phyloP scores from a whole-genome alignment of 192 early-diverging fungal genomes.

The Coemansia sp. region DNA sequence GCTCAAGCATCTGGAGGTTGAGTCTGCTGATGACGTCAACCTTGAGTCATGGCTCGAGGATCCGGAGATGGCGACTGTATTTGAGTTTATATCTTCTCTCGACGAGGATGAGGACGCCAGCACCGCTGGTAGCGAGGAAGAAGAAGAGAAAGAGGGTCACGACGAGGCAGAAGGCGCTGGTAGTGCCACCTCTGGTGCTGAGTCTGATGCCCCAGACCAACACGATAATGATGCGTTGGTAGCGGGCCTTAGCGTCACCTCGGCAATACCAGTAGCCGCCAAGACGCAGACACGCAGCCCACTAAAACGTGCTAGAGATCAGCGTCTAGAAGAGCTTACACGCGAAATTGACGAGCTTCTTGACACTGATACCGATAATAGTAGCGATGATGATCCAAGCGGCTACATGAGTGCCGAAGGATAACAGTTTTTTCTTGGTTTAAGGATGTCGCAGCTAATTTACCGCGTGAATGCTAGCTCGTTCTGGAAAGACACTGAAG shows the following conservation, averaged over 20 bases:
- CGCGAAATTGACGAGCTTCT: conserved; percentile 53
- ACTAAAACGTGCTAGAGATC: conserved; percentile 36
- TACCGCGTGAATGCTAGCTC: too few species aligned
- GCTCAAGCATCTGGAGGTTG: conserved; percentile 57
- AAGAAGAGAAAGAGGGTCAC: conserved; percentile 13
- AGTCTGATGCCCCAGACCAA: conserved; percentile 16
- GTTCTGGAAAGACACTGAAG: too few species aligned
- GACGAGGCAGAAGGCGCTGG: conserved; percentile 10
- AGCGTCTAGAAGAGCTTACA: conserved; percentile 42
- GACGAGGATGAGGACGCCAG: conserved; percentile 12
- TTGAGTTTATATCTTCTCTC: conserved; percentile 48
- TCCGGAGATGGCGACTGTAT: conserved; percentile 49
- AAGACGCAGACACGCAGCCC: conserved; percentile 25
- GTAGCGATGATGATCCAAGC: conserved; percentile 16
- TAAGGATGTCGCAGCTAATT: neutral
- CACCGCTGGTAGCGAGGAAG: conserved; percentile 6
- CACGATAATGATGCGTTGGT: neutral
- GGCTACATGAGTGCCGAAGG: conserved; percentile 24
- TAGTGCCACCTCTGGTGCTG: conserved; percentile 7
- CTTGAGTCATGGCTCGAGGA: conserved; percentile 52
- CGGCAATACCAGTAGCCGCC: conserved; percentile 31
- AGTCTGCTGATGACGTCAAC: conserved; percentile 35
- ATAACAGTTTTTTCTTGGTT: conserved; percentile 5
- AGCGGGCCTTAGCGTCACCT: conserved; percentile 7
- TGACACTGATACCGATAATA: conserved; percentile 23